Evolutionary conservation across 495 filamentous ascomycete species (phyloP).

Genomic region (Penicillium salamii): DNA sequence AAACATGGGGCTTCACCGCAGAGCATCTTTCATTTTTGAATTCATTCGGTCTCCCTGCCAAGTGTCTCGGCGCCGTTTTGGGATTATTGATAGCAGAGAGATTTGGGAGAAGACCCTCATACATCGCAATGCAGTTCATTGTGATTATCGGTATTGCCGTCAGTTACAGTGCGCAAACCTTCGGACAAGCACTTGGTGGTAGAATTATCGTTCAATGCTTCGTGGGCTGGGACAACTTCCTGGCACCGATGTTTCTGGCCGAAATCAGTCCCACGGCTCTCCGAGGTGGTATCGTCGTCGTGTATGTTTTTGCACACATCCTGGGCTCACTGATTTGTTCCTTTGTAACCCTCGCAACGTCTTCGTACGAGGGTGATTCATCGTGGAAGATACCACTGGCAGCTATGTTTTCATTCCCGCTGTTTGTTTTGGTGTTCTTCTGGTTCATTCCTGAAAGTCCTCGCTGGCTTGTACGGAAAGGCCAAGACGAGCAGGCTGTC

Average conservation of each 20-base stretch:
- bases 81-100: not conserved
- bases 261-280: slow-evolving; percentile 7
- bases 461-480: slow-evolving; percentile 8
- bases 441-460: slow-evolving; percentile 14
- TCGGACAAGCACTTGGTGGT: not conserved
- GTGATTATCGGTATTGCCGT: slow-evolving; percentile 6
- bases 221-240: slow-evolving; percentile 6
- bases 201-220: slow-evolving; percentile 6
- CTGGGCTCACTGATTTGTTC: slow-evolving; percentile 7
- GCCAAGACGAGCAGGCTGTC: not conserved
- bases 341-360: slow-evolving; percentile 4
- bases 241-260: slow-evolving; percentile 11
- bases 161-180: slow-evolving; percentile 1
- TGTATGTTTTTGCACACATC: slow-evolving; percentile 6
- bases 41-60: not conserved
- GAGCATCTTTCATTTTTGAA: too few species aligned
- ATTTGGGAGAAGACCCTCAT: slow-evolving; percentile 1
- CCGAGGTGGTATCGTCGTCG: slow-evolving; percentile 5
- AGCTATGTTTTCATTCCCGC: slow-evolving; percentile 8
- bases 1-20: too few species aligned
- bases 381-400: slow-evolving; percentile 11
- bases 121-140: slow-evolving; percentile 5
- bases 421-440: slow-evolving; percentile 1
- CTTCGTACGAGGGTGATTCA: not conserved
- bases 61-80: not conserved